These are phyloP conservation scores for Morella rubra DNA, from an alignment of 306 rosid genomes.

Conservation along the genomic window DNA sequence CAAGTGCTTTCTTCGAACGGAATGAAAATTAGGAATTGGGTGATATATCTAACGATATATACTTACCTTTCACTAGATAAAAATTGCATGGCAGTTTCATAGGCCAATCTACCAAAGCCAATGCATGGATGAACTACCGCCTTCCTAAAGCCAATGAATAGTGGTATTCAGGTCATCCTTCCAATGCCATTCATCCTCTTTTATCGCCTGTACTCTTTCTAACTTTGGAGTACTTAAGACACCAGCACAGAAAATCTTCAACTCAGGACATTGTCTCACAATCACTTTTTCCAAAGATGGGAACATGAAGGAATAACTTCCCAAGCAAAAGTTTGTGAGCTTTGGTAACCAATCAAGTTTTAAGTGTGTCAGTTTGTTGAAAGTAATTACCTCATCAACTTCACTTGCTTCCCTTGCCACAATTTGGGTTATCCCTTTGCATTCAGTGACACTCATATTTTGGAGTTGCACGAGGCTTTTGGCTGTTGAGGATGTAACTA, in stretches of 20 bases:
- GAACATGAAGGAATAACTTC: no score
- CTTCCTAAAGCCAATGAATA: no score
- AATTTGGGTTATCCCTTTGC: background rate
- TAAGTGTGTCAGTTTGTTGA: background rate
- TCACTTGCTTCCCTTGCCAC: background rate
- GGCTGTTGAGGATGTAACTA: background rate
- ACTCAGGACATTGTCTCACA: no score
- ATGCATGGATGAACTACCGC: background rate
- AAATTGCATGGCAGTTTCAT: no score
- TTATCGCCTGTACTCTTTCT: background rate
- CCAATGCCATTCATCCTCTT: no score
- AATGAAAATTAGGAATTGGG: no score
- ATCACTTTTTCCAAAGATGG: no score
- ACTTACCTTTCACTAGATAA: background rate
- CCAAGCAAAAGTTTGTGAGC: background rate
- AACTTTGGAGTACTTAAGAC: background rate
- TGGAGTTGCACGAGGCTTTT: background rate
- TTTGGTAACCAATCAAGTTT: background rate
- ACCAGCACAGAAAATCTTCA: background rate
- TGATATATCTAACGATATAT: no score
- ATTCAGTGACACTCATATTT: no score
- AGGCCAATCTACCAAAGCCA: background rate
- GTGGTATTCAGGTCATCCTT: no score
- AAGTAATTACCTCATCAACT: background rate
- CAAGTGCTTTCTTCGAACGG: no score